Evolutionary conservation across 345 rosid genomes (phyloP), one percentile per base, ranked within the genome.

Genomic region (Rhodamnia argentea): DNA sequence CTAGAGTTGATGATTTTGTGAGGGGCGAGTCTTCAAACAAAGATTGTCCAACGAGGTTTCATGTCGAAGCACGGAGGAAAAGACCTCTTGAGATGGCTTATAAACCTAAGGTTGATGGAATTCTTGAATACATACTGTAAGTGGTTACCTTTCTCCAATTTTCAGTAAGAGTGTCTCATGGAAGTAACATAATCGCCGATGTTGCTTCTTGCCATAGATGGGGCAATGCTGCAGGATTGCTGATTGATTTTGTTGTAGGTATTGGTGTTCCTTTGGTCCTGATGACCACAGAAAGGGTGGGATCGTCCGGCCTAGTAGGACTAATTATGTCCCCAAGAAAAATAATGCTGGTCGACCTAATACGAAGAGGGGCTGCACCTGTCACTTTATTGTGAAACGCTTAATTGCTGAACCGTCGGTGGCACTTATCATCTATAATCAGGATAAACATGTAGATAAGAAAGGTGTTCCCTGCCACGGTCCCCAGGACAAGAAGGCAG

Each of bases 181-280:
- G 47, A 37, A 70, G 81, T 70, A 37, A 70, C 47, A 37, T 70
- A 70, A 18, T 70, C 1, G 47, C 81, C 7, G 7, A 44, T 70
- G 81, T 32, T 83, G n/a, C 59, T 83, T 52, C 58, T 42, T 52
- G 26, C 54, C 23, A n/a, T 37, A 16, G 84, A 53, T 0, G 2
- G 37, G 47, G 81, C 81, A 37, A 3, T 70, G 47, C 81, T 70
- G 81, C 81, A 70, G 85, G 64, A 40, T 83, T 53, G 59, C 84
- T 83, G 86, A 56, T 37, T 84, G 50, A 13, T 26, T 62, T 22
- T 84, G 52, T 12, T 87, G 84, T 90, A 97, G 98, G 95, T 97
- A 97, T 89, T 97, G 99, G 99, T 97, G 99, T 90, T 97, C 99
- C 29, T 97, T 95, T 91, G 99, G 99, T 44, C 98, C 99, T 56